Conservation (phyloP, 768 basidiomycete genomes). For the Rhizopogon roseolus region DNA sequence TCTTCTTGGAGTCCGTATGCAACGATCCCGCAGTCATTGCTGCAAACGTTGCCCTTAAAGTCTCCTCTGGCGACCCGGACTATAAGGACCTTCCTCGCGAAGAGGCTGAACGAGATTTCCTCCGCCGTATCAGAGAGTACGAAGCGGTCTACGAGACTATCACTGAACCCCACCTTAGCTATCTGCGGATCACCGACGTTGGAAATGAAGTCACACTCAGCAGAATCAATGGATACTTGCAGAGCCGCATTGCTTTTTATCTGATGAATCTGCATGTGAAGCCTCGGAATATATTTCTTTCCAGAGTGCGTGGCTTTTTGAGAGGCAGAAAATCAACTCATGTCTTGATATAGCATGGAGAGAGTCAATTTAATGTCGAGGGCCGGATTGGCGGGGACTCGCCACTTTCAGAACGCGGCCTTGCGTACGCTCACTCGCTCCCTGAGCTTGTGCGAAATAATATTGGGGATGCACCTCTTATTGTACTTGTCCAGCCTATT, state of each 20-base stretch:
- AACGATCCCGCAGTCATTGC: conserved; percentile 93
- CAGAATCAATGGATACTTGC: conserved; percentile 90
- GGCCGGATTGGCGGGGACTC: conserved; percentile 99
- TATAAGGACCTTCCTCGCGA: conserved; percentile 87
- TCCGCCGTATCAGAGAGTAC: conserved; percentile 87
- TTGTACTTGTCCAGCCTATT: conserved; percentile 20
- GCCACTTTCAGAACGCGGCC: conserved; percentile 74
- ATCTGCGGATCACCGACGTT: conserved; percentile 89
- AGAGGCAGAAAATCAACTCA: conserved; percentile 2
- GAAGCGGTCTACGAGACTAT: conserved; percentile 96
- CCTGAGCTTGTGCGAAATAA: conserved; percentile 87
- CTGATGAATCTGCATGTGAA: conserved; percentile 98
- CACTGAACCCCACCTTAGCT: conserved; percentile 85
- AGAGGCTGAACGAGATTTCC: conserved; percentile 85
- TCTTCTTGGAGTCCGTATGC: conserved; percentile 95
- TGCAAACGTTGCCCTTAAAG: conserved; percentile 94
- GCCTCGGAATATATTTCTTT: conserved; percentile 94
- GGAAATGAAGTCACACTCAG: conserved; percentile 84
- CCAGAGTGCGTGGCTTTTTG: conserved; percentile 59
- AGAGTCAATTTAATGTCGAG: conserved; percentile 94
- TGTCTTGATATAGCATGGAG: conserved; percentile 73
- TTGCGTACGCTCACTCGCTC: conserved; percentile 80
- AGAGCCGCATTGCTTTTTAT: conserved; percentile 96
- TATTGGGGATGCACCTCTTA: conserved; percentile 83
- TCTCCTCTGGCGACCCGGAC: conserved; percentile 94